Evolutionary conservation across 768 basidiomycete species (phyloP).

Genomic region (Mycena alexandri): DNA sequence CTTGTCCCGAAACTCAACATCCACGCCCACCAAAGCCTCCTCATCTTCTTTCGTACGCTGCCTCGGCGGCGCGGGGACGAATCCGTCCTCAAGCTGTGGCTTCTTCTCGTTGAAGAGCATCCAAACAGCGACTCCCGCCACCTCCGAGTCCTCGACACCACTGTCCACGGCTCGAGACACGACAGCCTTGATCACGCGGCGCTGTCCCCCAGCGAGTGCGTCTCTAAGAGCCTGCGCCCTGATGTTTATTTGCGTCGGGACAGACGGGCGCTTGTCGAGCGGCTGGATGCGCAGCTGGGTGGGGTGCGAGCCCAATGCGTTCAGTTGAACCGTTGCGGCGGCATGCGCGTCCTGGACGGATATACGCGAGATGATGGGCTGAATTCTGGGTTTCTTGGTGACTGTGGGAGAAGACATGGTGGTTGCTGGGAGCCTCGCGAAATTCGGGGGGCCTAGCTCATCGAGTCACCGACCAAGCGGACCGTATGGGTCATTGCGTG

Average conservation of each 20-base stretch:
- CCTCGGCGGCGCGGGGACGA: neutral
- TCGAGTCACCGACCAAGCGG: neutral
- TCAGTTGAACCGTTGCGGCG: constrained; percentile 6
- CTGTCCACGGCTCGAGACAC: neutral
- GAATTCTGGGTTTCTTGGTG: no score
- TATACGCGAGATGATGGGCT: neutral
- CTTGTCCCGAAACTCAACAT: constrained; percentile 5
- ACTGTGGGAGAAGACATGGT: neutral
- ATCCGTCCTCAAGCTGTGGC: neutral
- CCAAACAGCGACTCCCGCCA: constrained; percentile 17
- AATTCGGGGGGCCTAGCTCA: neutral
- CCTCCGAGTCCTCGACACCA: neutral
- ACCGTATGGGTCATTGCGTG: no score
- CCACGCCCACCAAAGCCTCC: neutral
- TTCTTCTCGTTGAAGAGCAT: constrained; percentile 5
- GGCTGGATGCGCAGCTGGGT: constrained; percentile 16
- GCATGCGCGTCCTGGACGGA: constrained; percentile 1
- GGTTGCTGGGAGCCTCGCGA: no score
- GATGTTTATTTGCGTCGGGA: constrained; percentile 5
- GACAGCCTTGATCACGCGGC: constrained; percentile 19
- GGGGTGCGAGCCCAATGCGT: neutral
- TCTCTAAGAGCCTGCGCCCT: neutral
- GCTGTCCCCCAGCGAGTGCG: neutral
- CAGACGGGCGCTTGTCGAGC: constrained; percentile 4
- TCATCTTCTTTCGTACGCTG: constrained; percentile 10